These are phyloP conservation scores for Talaromyces nanjingensis DNA, from an alignment of 495 filamentous ascomycete species.

Conservation along the genomic window DNA sequence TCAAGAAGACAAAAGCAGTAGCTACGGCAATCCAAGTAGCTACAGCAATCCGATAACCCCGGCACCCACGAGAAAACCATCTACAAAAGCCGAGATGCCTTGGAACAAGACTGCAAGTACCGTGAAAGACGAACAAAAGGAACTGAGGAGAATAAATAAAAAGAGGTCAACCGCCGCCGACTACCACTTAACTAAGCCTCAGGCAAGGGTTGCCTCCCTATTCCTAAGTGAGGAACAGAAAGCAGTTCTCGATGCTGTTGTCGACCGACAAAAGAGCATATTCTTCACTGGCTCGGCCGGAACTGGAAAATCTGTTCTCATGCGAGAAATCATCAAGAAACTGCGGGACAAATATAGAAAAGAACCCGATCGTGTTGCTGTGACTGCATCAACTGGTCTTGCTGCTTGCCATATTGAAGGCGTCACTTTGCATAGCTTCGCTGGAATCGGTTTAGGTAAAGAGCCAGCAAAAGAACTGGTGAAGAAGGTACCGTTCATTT, in stretches of 20 bases:
- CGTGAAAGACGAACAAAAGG: conserved; percentile 74
- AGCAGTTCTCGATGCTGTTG: conserved; percentile 73
- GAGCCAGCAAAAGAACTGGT: conserved; percentile 75
- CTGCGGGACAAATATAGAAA: conserved; percentile 66
- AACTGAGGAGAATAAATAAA: conserved; percentile 59
- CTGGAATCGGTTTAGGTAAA: conserved; percentile 92
- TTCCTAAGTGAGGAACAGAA: conserved; percentile 80
- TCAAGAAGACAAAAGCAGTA: conserved; percentile 25
- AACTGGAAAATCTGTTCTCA: conserved; percentile 94
- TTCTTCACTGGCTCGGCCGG: conserved; percentile 98
- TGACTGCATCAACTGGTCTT: conserved; percentile 92
- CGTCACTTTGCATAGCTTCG: conserved; percentile 91
- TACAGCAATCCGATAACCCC: conserved; percentile 24
- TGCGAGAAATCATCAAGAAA: conserved; percentile 79
- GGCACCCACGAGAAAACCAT: conserved; percentile 35
- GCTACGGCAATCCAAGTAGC: conserved; percentile 22
- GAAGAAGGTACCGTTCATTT: conserved; percentile 50
- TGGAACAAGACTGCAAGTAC: conserved; percentile 84
- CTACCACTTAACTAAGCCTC: conserved; percentile 29
- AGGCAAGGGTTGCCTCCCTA: conserved; percentile 47
- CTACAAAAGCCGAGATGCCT: conserved; percentile 32
- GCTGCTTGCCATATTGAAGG: conserved; percentile 96
- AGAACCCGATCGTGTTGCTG: conserved; percentile 76
- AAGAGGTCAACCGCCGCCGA: conserved; percentile 34
- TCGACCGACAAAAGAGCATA: conserved; percentile 71